Evolutionary conservation across 257 asterid genomes (phyloP).

Genomic region (Handroanthus guayacan): DNA sequence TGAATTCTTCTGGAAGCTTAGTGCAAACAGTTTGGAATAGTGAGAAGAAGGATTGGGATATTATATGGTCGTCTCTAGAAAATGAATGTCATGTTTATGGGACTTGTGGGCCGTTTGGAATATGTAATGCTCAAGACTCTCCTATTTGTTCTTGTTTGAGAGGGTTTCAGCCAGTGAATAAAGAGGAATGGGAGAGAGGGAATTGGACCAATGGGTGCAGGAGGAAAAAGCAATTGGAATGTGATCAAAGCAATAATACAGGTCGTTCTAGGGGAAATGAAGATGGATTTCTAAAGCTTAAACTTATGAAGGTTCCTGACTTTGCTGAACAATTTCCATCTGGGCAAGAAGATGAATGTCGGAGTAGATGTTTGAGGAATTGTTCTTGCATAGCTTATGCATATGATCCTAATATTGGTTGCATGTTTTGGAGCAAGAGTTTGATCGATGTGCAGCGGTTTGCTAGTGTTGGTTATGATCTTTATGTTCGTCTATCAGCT

Average conservation of each 20-base stretch:
- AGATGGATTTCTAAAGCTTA: conserved; percentile 34
- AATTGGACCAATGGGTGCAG: conserved; percentile 53
- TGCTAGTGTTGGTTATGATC: conserved; percentile 48
- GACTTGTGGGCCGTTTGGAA: conserved; percentile 56
- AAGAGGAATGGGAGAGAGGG: conserved; percentile 47
- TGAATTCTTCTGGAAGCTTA: conserved; percentile 50
- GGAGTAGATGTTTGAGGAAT: conserved; percentile 46
- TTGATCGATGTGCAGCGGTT: conserved; percentile 59
- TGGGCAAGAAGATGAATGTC: conserved; percentile 38
- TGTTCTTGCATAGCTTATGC: conserved; percentile 71
- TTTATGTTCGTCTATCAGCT: conserved; percentile 54
- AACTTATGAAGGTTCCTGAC: conserved; percentile 50
- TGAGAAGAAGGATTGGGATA: conserved; percentile 41
- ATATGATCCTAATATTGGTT: conserved; percentile 46
- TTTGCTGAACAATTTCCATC: conserved; percentile 35
- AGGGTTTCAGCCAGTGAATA: conserved; percentile 48
- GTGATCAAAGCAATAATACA: conserved; percentile 26
- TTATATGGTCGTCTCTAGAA: conserved; percentile 36
- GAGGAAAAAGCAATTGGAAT: conserved; percentile 38
- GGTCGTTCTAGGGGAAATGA: conserved; percentile 28
- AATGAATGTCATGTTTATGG: conserved; percentile 53
- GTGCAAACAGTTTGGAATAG: conserved; percentile 49
- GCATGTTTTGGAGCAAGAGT: conserved; percentile 56
- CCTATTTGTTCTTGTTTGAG: conserved; percentile 53
- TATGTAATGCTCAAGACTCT: conserved; percentile 36